These are phyloP conservation scores for Garcia nutans DNA, from an alignment of 345 rosid genomes.

Conservation along the genomic window DNA sequence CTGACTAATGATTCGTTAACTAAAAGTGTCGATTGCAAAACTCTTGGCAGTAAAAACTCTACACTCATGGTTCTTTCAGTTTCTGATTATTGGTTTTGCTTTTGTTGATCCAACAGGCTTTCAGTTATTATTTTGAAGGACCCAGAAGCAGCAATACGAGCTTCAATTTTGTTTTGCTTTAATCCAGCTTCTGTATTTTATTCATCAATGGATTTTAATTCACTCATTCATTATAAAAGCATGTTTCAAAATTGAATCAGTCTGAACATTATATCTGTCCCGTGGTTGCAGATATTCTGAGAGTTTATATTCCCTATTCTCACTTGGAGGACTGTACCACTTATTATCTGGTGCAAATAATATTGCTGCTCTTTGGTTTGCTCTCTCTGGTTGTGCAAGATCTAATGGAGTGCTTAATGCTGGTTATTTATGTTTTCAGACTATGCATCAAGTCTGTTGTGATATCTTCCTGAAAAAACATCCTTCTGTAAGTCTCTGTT, in stretches of 20 bases:
- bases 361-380: constrained; percentile 69
- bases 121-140: constrained; percentile 71
- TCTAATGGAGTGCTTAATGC: constrained; percentile 95
- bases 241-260: not conserved
- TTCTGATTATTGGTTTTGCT: constrained; percentile 24
- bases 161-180: constrained; percentile 80
- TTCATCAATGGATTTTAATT: constrained; percentile 61
- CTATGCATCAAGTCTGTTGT: constrained; percentile 70
- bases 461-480: constrained; percentile 49
- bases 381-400: constrained; percentile 85
- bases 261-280: constrained; percentile 11
- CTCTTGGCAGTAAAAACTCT: not conserved
- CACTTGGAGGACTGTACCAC: constrained; percentile 77
- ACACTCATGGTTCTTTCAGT: not conserved
- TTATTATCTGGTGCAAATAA: constrained; percentile 56
- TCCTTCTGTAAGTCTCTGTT: constrained; percentile 48
- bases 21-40: not conserved
- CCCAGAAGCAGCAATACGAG: constrained; percentile 55
- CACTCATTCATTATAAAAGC: constrained; percentile 1
- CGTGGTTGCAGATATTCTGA: constrained; percentile 72
- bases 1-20: not conserved
- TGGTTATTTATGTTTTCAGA: constrained; percentile 85
- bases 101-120: constrained; percentile 51
- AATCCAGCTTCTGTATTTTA: constrained; percentile 89
- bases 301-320: constrained; percentile 70